These are phyloP conservation scores for Cryphonectria radicalis DNA, from an alignment of 2,329 filamentous ascomycete species.

Conservation along the genomic window DNA sequence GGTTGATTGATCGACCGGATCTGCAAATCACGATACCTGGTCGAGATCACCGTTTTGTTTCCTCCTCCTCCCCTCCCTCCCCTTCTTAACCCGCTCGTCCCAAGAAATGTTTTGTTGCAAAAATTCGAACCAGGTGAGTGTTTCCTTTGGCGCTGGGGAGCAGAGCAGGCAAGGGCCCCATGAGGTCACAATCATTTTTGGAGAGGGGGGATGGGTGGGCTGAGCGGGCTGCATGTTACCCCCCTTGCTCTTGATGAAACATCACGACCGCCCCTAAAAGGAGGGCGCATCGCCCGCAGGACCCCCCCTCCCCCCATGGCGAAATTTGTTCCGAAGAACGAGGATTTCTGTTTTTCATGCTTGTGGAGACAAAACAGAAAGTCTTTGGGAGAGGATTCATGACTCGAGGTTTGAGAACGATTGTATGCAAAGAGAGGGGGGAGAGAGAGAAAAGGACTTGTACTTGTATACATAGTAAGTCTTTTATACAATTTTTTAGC, in stretches of 20 bases:
- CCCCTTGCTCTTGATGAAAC: conserved; percentile 27
- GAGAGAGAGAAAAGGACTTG: not conserved
- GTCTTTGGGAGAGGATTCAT: too few species aligned
- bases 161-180: not conserved
- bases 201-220: conserved; percentile 1
- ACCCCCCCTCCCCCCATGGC: not conserved
- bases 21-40: not conserved
- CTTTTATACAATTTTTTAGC: not conserved
- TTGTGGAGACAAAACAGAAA: not conserved
- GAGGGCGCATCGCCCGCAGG: conserved; percentile 22
- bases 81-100: not conserved
- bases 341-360: not conserved
- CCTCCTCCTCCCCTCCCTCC: not conserved
- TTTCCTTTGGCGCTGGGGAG: conserved; percentile 11
- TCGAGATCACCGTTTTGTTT: conserved; percentile 1
- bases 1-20: not conserved
- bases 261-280: conserved; percentile 24
- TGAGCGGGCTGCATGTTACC: conserved; percentile 10
- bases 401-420: too few species aligned
- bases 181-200: not conserved
- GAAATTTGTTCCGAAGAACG: not conserved
- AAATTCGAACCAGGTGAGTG: not conserved
- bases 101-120: not conserved
- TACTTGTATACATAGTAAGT: not conserved
- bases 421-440: too few species aligned